Evolutionary conservation across 2,329 filamentous ascomycete species (phyloP).

Genomic region (Fusarium pseudonygamai): DNA sequence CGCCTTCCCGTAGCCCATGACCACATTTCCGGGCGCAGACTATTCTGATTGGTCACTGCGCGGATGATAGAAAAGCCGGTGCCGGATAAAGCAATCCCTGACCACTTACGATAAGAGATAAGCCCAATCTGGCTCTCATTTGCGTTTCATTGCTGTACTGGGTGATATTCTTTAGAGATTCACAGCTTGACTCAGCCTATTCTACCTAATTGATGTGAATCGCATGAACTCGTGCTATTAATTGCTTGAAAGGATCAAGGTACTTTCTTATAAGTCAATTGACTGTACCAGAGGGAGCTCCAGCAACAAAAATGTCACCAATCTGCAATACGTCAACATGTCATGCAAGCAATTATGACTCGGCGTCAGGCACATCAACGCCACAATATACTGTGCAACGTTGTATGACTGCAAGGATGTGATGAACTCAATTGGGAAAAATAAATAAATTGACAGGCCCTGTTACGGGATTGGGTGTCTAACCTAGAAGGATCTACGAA

Average conservation of each 20-base stretch:
- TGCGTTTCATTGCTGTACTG: not conserved
- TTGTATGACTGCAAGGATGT: not conserved
- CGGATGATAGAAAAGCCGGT: slow-evolving; percentile 40
- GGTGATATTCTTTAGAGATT: not conserved
- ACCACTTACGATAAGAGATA: not conserved
- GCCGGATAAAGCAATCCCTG: slow-evolving; percentile 25
- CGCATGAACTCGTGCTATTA: not conserved
- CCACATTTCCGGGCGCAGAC: slow-evolving; percentile 40
- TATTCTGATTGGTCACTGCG: slow-evolving; percentile 24
- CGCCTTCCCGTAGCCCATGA: slow-evolving; percentile 46
- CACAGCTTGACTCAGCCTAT: not conserved
- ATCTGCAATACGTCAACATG: not conserved
- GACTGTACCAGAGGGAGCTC: not conserved
- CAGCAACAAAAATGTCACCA: not conserved
- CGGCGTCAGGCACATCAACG: not conserved
- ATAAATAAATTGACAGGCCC: not conserved
- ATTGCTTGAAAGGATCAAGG: not conserved
- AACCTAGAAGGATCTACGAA: slow-evolving; percentile 1
- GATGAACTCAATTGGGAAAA: not conserved
- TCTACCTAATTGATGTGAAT: not conserved
- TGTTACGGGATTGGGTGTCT: not conserved
- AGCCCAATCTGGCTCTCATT: not conserved
- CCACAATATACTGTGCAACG: not conserved
- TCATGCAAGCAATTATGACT: not conserved
- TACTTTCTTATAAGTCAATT: not conserved